Base-by-base conservation (phyloP, 2,329 filamentous ascomycete species). In the Pseudogymnoascus sp. region DNA sequence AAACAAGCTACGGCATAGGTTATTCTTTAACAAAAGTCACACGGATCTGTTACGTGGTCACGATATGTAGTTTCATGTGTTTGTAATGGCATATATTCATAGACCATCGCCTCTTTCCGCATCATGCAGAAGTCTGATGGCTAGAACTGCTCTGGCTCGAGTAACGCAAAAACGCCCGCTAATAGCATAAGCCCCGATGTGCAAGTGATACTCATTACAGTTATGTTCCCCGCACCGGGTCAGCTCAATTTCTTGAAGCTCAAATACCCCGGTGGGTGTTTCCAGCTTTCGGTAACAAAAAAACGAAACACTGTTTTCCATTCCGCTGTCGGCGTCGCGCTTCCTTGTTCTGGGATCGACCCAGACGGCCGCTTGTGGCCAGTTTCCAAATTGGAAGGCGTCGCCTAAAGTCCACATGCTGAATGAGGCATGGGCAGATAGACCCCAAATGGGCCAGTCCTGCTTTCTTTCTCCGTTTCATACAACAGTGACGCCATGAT, bases 401-500 rank as follows among this genome's bases (percentile, higher is more conserved):
- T 57, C 51, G 51, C 51, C 28, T 19, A 4, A 57, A 34, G 51
- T 34, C 51, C 51, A 57, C 51, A 57, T 57, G 51, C 51, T 34
- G 10, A 57, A n/a, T 19, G 28, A 11, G 25, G 51, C 51, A 57
- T 57, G 51, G 10, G 51, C 7, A 57, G 16, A 57, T 57, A 57
- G 23, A 34, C 21, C 25, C 51, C 51, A 19, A 34, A 57, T 19
- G 51, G 51, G 28, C 51, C 28, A 57, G 28, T 34, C 16, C 16
- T 57, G 51, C 51, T 57, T 34, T 57, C 48, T 34, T 31, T 57
- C 28, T 57, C 51, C 51, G 34, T 31, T 28, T 21, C 28, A 57
- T 57, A 34, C 28, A 57, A 57, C 51, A 19, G 25, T 5, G 2
- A 14, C 19, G 13, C 51, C n/a, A 57, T n/a, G 13, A 34, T 74